Evolutionary conservation across 2,329 filamentous ascomycete species (phyloP), one percentile per base, ranked within the genome.

Genomic region (Trichoderma sp.): DNA sequence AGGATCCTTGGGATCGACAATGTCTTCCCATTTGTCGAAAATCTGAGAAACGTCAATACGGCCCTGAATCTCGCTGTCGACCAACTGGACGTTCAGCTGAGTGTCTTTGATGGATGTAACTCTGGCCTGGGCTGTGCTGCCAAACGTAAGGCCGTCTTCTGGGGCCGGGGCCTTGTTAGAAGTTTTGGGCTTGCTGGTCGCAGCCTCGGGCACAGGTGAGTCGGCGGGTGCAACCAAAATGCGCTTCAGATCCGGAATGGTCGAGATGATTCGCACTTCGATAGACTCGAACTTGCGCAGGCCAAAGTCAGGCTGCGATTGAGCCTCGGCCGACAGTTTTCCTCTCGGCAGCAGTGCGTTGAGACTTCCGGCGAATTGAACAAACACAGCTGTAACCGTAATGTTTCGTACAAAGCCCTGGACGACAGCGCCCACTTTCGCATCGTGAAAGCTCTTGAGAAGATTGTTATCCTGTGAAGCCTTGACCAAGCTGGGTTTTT

Each of bases 1-100:
- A 1, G 96, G 95, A 32, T 90, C 86, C 81, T 95, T 97, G 72
- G 91, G 88, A 78, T 98, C 90, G 71, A 89, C 86, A 77, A 99
- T 96, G 57, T 95, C 91, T 61, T 97, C 92, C 91, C 92, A 98
- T 12, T 86, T 86, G 80, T 98, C 93, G 79, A 97, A 99, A 14
- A 95, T 83, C 80, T 98, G 94, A 1, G 96, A 97, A 6, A 96
- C 89, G 78, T 98, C 95, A 73, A 99, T 91, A 21, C 96, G 93
- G n/a, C 95, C 96, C 79, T 97, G 93, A 9, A 97, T 86, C 18
- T 82, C 76, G 43, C 74, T 80, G 78, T 97, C 93, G 57, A 93
- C 92, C 65, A 98, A 86, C 75, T 93, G 89, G 6, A 99, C 94
- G 76, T 98, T 98, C 70, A 98, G 85, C 80, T 99, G 96, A 0